These are phyloP conservation scores for Hepatocystis sp. DNA, from an alignment of 169 alveolate species.

Conservation along the genomic window DNA sequence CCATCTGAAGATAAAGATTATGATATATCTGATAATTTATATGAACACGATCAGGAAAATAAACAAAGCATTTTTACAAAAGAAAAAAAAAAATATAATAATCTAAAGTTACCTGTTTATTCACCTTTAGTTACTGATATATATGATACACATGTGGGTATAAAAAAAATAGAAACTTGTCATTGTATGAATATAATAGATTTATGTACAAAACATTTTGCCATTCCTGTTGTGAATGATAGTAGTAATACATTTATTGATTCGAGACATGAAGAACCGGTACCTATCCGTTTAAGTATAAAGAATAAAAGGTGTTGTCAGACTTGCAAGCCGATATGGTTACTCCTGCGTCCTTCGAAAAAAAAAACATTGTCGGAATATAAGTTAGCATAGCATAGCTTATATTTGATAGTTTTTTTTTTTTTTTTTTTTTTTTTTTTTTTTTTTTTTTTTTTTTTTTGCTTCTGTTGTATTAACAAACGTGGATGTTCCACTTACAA, in stretches of 20 bases:
- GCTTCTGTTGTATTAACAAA: too few species aligned
- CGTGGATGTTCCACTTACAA: too few species aligned
- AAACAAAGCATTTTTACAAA: background rate
- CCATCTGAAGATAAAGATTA: conserved; percentile 72
- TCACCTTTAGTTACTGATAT: conserved; percentile 16
- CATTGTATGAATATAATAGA: conserved; percentile 15
- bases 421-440: too few species aligned
- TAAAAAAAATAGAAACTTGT: conserved; percentile 10
- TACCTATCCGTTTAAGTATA: too few species aligned
- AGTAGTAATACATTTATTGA: background rate
- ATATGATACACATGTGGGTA: conserved; percentile 1
- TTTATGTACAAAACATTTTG: conserved; percentile 20
- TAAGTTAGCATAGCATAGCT: too few species aligned
- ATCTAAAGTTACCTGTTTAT: conserved; percentile 10
- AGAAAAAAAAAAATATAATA: conserved; percentile 16
- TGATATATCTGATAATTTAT: conserved; percentile 36
- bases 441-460: too few species aligned
- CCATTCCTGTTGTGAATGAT: conserved; percentile 22
- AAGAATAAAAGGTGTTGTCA: conserved; percentile 35
- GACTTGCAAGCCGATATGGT: conserved; percentile 39
- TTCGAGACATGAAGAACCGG: conserved; percentile 21
- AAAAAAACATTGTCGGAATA: background rate
- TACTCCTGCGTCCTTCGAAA: conserved; percentile 24
- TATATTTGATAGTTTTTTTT: too few species aligned
- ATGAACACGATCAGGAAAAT: conserved; percentile 9